Evolutionary conservation across 768 basidiomycete species (phyloP).

Genomic region (Suillus cothurnatus): DNA sequence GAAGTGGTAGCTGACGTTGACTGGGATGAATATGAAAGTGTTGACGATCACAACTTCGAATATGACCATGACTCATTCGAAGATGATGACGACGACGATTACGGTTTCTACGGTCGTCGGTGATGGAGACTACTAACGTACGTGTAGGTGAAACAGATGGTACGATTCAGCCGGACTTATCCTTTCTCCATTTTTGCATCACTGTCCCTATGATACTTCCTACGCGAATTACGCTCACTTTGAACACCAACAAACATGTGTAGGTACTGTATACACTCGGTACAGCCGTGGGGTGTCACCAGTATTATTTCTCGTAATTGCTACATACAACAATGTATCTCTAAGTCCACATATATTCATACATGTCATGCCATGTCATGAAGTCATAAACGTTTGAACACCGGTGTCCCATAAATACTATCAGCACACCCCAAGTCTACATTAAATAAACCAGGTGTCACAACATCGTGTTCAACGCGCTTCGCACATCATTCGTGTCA

Average conservation of each 20-base stretch:
- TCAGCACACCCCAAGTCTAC: background rate
- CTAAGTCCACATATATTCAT: background rate
- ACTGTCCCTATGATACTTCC: background rate
- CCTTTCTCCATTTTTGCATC: background rate
- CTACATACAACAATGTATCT: background rate
- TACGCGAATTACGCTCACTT: background rate
- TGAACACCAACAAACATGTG: background rate
- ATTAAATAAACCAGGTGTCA: conserved; percentile 10
- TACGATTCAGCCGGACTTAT: background rate
- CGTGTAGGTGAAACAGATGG: background rate
- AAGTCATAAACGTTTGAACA: conserved; percentile 1
- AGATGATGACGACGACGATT: conserved; percentile 1
- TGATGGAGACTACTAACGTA: background rate
- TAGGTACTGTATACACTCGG: background rate
- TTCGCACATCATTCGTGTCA: conserved; percentile 64
- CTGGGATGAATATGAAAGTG: conserved; percentile 4
- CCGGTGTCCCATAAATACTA: background rate
- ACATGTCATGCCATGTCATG: background rate
- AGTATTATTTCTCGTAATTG: background rate
- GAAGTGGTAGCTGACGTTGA: conserved; percentile 6
- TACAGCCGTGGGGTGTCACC: background rate
- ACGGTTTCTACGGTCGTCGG: background rate
- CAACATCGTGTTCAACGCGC: conserved; percentile 47
- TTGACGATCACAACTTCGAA: background rate
- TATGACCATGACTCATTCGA: background rate